Percentiles rank a stretch among this genome's conserved stretches.
phyloP scores from a whole-genome alignment of 179 eudicot genomes.

The Camellia oleifera region DNA sequence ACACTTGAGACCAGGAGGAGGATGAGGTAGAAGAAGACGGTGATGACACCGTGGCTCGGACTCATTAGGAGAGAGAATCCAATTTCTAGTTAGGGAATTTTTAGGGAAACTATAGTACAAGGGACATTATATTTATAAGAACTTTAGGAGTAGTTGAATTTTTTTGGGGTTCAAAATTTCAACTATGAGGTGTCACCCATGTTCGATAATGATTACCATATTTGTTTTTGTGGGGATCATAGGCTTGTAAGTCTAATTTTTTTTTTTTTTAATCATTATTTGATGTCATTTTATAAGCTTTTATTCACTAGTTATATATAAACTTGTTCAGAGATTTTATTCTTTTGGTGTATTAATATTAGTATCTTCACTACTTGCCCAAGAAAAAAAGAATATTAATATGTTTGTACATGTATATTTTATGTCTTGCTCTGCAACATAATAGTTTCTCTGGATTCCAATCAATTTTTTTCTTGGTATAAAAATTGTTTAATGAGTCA shows the following conservation, averaged over 20 bases:
- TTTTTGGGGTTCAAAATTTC: constrained; percentile 14
- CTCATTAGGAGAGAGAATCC: not conserved
- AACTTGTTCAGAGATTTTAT: too few species aligned
- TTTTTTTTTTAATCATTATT: not conserved
- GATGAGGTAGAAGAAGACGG: not conserved
- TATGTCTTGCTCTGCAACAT: too few species aligned
- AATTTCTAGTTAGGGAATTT: not conserved
- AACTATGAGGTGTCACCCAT: constrained; percentile 33
- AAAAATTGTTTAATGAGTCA: too few species aligned
- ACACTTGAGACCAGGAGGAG: not conserved
- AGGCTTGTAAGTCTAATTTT: too few species aligned
- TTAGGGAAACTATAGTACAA: not conserved
- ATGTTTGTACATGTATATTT: too few species aligned
- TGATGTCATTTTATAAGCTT: too few species aligned
- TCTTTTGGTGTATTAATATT: too few species aligned
- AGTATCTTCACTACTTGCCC: too few species aligned
- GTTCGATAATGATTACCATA: constrained; percentile 31
- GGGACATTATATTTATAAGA: not conserved
- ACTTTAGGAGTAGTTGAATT: constrained; percentile 2
- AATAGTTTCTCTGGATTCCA: too few species aligned
- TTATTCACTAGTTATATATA: too few species aligned
- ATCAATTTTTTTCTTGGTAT: not conserved
- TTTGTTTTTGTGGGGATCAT: not conserved
- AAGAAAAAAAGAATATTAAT: too few species aligned
- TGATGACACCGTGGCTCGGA: not conserved